These are phyloP conservation scores for Platanthera guangdongensis DNA, from an alignment of 106 monocot species.

Conservation along the genomic window DNA sequence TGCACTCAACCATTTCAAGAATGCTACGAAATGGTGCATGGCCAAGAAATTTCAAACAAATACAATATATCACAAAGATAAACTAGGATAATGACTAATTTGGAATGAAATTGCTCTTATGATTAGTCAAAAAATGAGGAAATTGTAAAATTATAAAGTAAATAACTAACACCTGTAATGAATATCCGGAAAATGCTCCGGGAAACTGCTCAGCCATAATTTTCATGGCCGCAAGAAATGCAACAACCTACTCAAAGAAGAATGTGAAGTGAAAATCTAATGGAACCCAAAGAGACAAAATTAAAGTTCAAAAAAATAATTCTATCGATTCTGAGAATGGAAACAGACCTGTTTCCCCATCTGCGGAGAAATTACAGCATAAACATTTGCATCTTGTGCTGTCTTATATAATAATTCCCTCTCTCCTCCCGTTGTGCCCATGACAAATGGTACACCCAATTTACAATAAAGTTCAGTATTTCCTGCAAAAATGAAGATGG, in stretches of 20 bases:
- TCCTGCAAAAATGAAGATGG: conserved; percentile 18
- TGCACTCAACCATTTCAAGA: not conserved
- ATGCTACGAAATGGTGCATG: not conserved
- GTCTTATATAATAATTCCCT: conserved; percentile 54
- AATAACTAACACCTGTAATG: conserved; percentile 38
- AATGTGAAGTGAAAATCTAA: not conserved
- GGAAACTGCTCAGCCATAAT: conserved; percentile 96
- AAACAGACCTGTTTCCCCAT: conserved; percentile 81
- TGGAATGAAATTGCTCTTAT: not conserved
- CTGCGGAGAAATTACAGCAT: conserved; percentile 92
- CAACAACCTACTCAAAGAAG: conserved; percentile 64
- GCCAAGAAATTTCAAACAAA: not conserved
- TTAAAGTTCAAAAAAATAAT: not conserved
- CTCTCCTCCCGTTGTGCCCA: conserved; percentile 93
- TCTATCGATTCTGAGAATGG: not conserved
- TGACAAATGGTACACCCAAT: conserved; percentile 86
- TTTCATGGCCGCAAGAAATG: conserved; percentile 93
- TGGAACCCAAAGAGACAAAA: not conserved
- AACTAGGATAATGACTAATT: not conserved
- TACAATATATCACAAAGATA: not conserved
- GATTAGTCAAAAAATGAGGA: not conserved
- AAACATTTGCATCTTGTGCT: conserved; percentile 64
- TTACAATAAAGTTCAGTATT: conserved; percentile 88
- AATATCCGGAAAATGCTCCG: conserved; percentile 74
- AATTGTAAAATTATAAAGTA: conserved; percentile 1